phyloP scores from a whole-genome alignment of 306 rosid genomes.

The Luffa aegyptiaca region DNA sequence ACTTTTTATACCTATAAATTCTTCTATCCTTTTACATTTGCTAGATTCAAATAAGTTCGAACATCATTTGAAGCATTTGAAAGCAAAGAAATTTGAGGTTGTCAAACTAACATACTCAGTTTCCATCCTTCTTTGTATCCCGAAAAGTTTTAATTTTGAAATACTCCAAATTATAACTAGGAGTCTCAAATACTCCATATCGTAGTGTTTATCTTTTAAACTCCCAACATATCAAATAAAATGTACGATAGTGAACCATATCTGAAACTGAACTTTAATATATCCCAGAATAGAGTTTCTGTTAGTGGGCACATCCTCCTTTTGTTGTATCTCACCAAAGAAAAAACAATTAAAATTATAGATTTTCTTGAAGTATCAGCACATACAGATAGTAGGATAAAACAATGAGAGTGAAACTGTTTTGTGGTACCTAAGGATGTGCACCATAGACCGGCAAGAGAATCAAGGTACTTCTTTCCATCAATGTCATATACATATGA shows the following conservation, averaged over 20 bases:
- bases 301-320: not conserved
- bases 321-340: not conserved
- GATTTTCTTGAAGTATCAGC: not conserved
- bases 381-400: not conserved
- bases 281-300: not conserved
- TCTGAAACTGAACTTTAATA: not conserved
- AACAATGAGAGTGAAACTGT: not conserved
- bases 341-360: not conserved
- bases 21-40: not conserved
- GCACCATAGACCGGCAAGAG: constrained; percentile 97
- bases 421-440: constrained; percentile 41
- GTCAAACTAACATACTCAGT: not conserved
- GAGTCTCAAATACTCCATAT: not conserved
- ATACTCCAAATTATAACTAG: not conserved
- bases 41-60: not conserved
- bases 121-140: not conserved
- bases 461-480: constrained; percentile 83
- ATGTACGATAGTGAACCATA: not conserved
- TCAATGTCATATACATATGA: constrained; percentile 71
- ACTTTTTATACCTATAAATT: not conserved
- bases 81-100: not conserved
- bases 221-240: not conserved
- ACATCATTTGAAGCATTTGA: not conserved
- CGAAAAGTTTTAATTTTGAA: not conserved
- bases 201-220: not conserved